phyloP scores from a whole-genome alignment of 2,329 filamentous ascomycete genomes.

The Ascocoryne sarcoides region DNA sequence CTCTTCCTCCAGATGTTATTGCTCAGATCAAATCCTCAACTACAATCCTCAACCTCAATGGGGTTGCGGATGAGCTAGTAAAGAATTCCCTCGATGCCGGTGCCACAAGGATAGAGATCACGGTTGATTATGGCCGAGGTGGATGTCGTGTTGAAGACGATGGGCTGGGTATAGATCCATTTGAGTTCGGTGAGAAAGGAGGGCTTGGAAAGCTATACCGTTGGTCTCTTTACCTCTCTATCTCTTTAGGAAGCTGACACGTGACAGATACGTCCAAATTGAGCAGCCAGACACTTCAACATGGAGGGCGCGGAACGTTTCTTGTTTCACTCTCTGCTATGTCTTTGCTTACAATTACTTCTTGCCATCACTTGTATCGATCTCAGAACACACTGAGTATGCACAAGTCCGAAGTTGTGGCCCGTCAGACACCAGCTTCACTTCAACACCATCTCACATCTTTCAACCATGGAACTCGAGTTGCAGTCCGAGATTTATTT shows the following conservation, averaged over 20 bases:
- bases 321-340: slow-evolving; percentile 67
- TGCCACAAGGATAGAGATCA: slow-evolving; percentile 59
- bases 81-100: slow-evolving; percentile 79
- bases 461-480: slow-evolving; percentile 62
- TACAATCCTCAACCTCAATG: slow-evolving; percentile 65
- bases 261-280: slow-evolving; percentile 70
- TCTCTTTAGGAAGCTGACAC: slow-evolving; percentile 10
- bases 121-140: slow-evolving; percentile 66
- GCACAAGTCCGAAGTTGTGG: slow-evolving; percentile 59
- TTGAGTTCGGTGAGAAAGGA: slow-evolving; percentile 63
- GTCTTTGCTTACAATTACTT: slow-evolving; percentile 69
- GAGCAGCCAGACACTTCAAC: slow-evolving; percentile 34
- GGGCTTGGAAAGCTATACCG: slow-evolving; percentile 66
- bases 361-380: slow-evolving; percentile 52
- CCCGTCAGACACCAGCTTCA: slow-evolving; percentile 53
- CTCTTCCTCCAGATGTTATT: slow-evolving; percentile 60
- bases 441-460: slow-evolving; percentile 46
- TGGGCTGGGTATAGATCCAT: slow-evolving; percentile 64
- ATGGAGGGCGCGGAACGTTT: slow-evolving; percentile 68
- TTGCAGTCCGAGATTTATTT: slow-evolving; percentile 73
- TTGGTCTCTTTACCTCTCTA: slow-evolving; percentile 35
- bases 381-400: slow-evolving; percentile 58
- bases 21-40: slow-evolving; percentile 79
- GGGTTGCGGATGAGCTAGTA: slow-evolving; percentile 61
- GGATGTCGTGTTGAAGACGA: slow-evolving; percentile 78